Percentiles rank a stretch among this genome's conserved stretches.
phyloP scores from a whole-genome alignment of 352 stramenopile species.

The Globisporangium parvum region DNA sequence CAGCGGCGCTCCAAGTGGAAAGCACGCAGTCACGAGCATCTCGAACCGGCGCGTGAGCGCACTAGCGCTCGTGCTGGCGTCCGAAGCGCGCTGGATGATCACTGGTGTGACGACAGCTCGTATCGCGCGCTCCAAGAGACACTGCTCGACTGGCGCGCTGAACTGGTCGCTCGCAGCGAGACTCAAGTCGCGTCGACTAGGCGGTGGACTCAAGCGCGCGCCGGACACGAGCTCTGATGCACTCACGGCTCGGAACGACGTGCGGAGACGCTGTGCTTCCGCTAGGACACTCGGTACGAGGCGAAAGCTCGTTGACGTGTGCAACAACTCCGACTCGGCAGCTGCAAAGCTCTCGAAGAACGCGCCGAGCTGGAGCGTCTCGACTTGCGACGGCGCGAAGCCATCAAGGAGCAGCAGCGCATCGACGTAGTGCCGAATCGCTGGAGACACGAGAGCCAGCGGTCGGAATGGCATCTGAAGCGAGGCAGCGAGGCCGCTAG shows the following conservation, averaged over 20 bases:
- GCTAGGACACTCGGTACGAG: conserved; percentile 2
- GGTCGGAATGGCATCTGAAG: conserved; percentile 26
- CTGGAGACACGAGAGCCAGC: conserved; percentile 18
- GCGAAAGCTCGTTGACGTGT: background rate
- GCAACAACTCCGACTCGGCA: conserved; percentile 1
- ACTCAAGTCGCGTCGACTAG: background rate
- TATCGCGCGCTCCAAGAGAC: conserved; percentile 8
- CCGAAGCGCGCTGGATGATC: background rate
- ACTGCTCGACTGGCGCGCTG: conserved; percentile 8
- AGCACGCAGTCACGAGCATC: conserved; percentile 12
- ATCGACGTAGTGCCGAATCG: conserved; percentile 23
- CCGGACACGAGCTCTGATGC: background rate
- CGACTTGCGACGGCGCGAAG: conserved; percentile 14
- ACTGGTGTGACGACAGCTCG: background rate
- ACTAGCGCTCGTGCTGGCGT: background rate
- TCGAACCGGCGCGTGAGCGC: conserved; percentile 4
- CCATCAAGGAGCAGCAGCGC: conserved; percentile 24
- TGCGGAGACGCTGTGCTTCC: conserved; percentile 5
- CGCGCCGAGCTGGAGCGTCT: conserved; percentile 10
- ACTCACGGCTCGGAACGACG: conserved; percentile 1
- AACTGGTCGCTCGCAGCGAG: conserved; percentile 1
- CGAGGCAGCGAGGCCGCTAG: conserved; percentile 19
- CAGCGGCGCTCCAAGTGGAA: conserved; percentile 23
- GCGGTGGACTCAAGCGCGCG: background rate
- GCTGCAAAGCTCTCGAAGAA: conserved; percentile 22